Percentiles rank a stretch among this genome's conserved stretches.
Conservation (phyloP, 176 grass and related monocot genomes). For the Rhipidocladum racemiflorum region DNA sequence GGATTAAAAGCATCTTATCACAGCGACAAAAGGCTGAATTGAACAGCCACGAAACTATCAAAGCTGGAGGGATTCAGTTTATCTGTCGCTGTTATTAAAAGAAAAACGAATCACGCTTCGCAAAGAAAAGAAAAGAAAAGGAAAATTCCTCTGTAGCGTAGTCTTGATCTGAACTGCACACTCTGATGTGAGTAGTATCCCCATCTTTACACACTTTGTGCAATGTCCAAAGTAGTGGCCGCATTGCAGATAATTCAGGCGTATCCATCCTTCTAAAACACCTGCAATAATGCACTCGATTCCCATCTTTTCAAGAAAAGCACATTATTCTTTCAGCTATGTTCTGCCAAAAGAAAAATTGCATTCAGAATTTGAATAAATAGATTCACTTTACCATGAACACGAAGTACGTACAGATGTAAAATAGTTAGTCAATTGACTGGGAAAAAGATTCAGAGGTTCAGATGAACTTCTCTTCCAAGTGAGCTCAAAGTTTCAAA, state of each 20-base stretch:
- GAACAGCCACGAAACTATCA: not conserved
- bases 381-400: not conserved
- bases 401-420: not conserved
- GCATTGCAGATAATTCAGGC: not conserved
- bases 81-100: conserved; percentile 1
- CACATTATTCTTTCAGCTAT: not conserved
- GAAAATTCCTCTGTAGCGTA: not conserved
- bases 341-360: not conserved
- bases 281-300: conserved; percentile 18
- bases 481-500: not conserved
- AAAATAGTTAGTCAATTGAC: not conserved
- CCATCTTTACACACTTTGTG: not conserved
- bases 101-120: not conserved
- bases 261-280: conserved; percentile 7
- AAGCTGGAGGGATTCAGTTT: not conserved
- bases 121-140: not conserved
- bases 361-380: not conserved
- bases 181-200: not conserved
- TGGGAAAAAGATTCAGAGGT: conserved; percentile 3
- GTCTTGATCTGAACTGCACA: not conserved
- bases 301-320: not conserved
- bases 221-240: not conserved
- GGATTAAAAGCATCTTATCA: not conserved
- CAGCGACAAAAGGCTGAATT: not conserved
- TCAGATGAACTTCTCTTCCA: not conserved